These are phyloP conservation scores for Scopulariopsis brevicaulis DNA, from an alignment of 2,329 filamentous ascomycete species.

Conservation along the genomic window DNA sequence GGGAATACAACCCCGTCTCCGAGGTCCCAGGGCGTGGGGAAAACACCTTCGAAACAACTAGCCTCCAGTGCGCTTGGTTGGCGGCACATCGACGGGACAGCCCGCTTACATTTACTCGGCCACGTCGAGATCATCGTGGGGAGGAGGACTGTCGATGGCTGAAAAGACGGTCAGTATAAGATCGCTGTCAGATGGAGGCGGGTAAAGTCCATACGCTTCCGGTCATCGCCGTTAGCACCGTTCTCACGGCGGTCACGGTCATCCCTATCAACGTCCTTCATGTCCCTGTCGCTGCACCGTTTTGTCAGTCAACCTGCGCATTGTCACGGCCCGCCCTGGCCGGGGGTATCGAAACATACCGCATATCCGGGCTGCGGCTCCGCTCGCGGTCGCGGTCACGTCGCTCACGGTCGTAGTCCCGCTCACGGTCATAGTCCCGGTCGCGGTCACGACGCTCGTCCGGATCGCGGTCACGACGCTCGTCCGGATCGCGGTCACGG, in stretches of 20 bases:
- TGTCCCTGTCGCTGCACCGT: slow-evolving; percentile 34
- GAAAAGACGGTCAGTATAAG: background rate
- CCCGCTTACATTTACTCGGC: slow-evolving; percentile 49
- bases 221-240: slow-evolving; percentile 73
- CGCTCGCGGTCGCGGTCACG: slow-evolving; percentile 71
- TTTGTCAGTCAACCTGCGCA: background rate
- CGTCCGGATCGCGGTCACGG: slow-evolving; percentile 65
- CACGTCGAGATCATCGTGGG: slow-evolving; percentile 92
- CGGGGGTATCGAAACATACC: slow-evolving; percentile 23
- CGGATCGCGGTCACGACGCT: slow-evolving; percentile 71
- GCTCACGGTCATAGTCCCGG: slow-evolving; percentile 61
- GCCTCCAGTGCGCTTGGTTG: background rate
- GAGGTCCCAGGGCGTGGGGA: background rate
- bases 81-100: background rate
- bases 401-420: slow-evolving; percentile 66
- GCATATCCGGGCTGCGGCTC: slow-evolving; percentile 57
- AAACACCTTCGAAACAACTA: background rate
- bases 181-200: slow-evolving; percentile 12
- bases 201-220: slow-evolving; percentile 46
- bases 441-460: slow-evolving; percentile 77
- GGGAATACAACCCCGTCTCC: background rate
- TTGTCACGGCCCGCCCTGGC: background rate
- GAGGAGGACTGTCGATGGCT: slow-evolving; percentile 66
- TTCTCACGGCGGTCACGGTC: slow-evolving; percentile 67
- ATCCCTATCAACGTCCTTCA: slow-evolving; percentile 52